These are phyloP conservation scores for Solanum pimpinellifolium DNA, from an alignment of 257 asterid genomes.

Conservation along the genomic window DNA sequence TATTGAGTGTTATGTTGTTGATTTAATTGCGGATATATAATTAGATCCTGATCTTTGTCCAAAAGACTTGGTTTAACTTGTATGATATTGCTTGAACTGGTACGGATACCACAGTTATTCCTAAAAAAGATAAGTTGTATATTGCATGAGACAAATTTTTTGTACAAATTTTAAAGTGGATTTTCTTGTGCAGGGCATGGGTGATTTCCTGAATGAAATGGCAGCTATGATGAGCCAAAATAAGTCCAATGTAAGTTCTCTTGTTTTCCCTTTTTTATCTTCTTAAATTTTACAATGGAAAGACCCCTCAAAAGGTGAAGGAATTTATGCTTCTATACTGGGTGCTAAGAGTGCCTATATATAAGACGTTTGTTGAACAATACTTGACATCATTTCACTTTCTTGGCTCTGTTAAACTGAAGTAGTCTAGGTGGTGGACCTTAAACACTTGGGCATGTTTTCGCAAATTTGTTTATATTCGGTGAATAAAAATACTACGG, in stretches of 20 bases:
- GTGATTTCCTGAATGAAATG: slow-evolving; percentile 81
- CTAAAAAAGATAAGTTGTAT: not conserved
- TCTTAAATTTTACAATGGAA: not conserved
- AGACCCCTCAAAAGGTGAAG: not conserved
- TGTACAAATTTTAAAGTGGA: not conserved
- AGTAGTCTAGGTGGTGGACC: not conserved
- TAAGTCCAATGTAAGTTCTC: slow-evolving; percentile 41
- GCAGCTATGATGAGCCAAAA: slow-evolving; percentile 65
- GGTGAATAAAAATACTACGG: not conserved
- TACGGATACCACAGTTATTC: not conserved
- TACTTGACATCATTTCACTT: not conserved
- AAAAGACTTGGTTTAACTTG: not conserved
- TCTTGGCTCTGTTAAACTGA: not conserved
- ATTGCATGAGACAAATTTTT: not conserved
- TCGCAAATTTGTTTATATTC: not conserved
- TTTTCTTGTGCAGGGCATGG: slow-evolving; percentile 69
- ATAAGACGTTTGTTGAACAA: not conserved
- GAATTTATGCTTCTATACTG: not conserved
- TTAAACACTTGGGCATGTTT: not conserved
- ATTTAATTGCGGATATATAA: not conserved
- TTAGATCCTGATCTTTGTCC: not conserved
- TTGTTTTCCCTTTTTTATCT: not conserved
- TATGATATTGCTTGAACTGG: not conserved
- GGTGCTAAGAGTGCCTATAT: not conserved
- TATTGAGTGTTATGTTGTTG: not conserved